A percentile compares a stretch with the other conserved stretches of the same genome.
Evolutionary conservation across 768 basidiomycete species (phyloP).

Genomic region (Suillus occidentalis): DNA sequence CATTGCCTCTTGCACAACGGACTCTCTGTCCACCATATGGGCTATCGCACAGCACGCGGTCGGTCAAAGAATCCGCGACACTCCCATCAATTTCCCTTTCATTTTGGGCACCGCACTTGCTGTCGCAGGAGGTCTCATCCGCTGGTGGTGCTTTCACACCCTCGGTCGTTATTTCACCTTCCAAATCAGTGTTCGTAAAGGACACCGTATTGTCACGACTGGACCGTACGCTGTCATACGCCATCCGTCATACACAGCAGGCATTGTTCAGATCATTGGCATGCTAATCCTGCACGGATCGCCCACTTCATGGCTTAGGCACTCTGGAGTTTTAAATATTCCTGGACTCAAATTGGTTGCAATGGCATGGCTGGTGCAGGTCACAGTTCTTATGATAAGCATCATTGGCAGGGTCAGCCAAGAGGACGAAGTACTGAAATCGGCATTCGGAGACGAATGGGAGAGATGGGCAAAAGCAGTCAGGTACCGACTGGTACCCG

Average conservation of each 20-base stretch:
- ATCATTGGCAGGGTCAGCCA: neutral
- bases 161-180: slow-evolving; percentile 44
- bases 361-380: neutral
- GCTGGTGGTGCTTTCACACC: slow-evolving; percentile 29
- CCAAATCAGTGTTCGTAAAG: slow-evolving; percentile 40
- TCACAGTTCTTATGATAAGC: neutral
- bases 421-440: neutral
- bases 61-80: neutral
- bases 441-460: neutral
- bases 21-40: neutral
- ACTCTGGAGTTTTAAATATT: neutral
- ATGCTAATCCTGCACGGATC: slow-evolving; percentile 3
- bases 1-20: neutral
- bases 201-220: slow-evolving; percentile 41
- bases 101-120: slow-evolving; percentile 24
- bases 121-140: slow-evolving; percentile 24
- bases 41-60: neutral
- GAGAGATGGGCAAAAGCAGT: slow-evolving; percentile 26
- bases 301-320: slow-evolving; percentile 10
- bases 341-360: neutral
- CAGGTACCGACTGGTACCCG: slow-evolving; percentile 34
- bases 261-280: slow-evolving; percentile 8
- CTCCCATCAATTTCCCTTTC: slow-evolving; percentile 8
- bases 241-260: slow-evolving; percentile 44
- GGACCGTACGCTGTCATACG: slow-evolving; percentile 47